Conservation (phyloP, 2,329 filamentous ascomycete genomes). For the Talaromyces funiculosus region DNA sequence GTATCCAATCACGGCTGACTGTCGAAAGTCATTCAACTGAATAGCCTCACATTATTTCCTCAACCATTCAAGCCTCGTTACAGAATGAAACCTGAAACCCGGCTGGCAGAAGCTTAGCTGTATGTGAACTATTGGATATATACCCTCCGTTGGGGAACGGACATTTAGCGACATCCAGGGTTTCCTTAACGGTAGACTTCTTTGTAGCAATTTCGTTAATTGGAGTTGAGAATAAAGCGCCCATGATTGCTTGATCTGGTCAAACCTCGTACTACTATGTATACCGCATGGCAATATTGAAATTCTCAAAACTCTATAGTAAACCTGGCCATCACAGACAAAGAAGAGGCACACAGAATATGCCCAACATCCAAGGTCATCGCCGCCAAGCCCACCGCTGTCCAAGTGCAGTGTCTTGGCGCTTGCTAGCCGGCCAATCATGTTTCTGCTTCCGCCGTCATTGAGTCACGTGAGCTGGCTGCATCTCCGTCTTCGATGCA, state of each 20-base stretch:
- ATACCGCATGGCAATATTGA: not conserved
- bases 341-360: no score
- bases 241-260: no score
- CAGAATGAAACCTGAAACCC: not conserved
- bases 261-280: not conserved
- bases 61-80: no score
- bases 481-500: conserved; percentile 37
- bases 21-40: not conserved
- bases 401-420: conserved; percentile 20
- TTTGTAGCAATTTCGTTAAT: not conserved
- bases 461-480: conserved; percentile 26
- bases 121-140: not conserved
- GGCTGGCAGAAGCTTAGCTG: not conserved
- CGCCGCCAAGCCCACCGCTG: not conserved
- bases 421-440: conserved; percentile 21
- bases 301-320: no score
- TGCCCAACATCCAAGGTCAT: not conserved
- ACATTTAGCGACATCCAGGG: not conserved
- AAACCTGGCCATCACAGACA: not conserved
- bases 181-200: not conserved
- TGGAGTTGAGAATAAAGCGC: not conserved
- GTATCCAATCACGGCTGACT: not conserved
- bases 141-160: not conserved
- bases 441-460: conserved; percentile 15
- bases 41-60: no score